These are phyloP conservation scores for Penicillium turbatum DNA, from an alignment of 495 filamentous ascomycete species.

Conservation along the genomic window DNA sequence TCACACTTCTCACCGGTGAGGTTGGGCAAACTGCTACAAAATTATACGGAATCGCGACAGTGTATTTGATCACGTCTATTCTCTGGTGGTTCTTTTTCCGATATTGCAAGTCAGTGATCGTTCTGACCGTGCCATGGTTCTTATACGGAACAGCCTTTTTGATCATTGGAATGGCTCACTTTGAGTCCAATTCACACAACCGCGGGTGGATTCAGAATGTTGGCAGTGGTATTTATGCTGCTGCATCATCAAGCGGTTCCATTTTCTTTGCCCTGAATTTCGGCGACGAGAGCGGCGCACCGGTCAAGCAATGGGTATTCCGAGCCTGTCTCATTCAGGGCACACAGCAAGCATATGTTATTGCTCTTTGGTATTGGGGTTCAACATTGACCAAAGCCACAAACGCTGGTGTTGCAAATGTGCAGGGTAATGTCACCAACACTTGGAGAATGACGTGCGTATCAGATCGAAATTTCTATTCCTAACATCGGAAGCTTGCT, in stretches of 20 bases:
- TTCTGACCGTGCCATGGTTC: conserved; percentile 57
- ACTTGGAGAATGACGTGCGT: conserved; percentile 48
- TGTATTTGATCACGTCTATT: conserved; percentile 58
- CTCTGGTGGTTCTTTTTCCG: conserved; percentile 66
- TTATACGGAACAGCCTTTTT: conserved; percentile 65
- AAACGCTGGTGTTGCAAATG: conserved; percentile 30
- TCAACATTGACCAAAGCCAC: conserved; percentile 38
- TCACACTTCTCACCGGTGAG: conserved; percentile 63
- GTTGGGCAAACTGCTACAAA: conserved; percentile 57
- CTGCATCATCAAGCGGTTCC: conserved; percentile 47
- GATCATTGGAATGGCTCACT: conserved; percentile 62
- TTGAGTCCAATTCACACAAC: conserved; percentile 36
- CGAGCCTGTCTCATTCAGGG: conserved; percentile 50
- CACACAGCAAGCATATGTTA: conserved; percentile 48
- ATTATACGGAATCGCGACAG: conserved; percentile 62
- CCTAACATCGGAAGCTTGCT: conserved; percentile 2
- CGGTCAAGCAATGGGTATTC: conserved; percentile 50
- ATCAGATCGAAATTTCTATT: neutral
- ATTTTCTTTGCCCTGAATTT: conserved; percentile 52
- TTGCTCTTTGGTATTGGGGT: conserved; percentile 52
- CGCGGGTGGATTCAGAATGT: conserved; percentile 51
- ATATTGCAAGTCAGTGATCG: conserved; percentile 55
- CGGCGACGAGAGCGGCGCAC: conserved; percentile 47
- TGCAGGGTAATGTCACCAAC: conserved; percentile 35
- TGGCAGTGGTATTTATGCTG: conserved; percentile 44